Evolutionary conservation across 176 grass and related monocot genomes (phyloP).

Genomic region (Aegilops sharonensis): DNA sequence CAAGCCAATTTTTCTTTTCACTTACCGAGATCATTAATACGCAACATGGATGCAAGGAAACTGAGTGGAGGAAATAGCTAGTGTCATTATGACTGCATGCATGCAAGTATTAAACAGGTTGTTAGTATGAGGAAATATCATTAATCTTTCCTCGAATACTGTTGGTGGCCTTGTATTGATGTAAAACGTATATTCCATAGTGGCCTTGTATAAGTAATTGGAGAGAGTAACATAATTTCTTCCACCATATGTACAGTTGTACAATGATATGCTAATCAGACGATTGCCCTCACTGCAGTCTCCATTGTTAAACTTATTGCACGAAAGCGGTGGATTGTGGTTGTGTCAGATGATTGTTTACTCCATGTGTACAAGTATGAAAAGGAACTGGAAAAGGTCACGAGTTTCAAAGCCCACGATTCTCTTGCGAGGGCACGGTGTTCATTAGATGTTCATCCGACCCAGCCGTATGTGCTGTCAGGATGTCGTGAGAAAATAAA

Average conservation of each 20-base stretch:
- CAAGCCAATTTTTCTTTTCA: no score
- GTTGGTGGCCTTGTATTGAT: no score
- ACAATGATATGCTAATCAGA: neutral
- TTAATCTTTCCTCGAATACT: no score
- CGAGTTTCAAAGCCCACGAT: neutral
- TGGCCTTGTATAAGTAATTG: no score
- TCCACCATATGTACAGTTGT: neutral
- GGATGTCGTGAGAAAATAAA: rapidly evolving
- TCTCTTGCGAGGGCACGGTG: no score
- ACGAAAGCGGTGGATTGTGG: neutral
- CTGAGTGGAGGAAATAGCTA: no score
- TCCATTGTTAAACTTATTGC: neutral
- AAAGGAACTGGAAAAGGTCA: neutral
- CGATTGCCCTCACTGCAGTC: neutral
- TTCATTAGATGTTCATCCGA: neutral
- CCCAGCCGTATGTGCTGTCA: neutral
- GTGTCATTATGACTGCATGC: no score
- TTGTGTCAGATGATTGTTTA: rapidly evolving
- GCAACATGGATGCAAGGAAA: no score
- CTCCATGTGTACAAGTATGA: neutral
- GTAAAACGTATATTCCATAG: no score
- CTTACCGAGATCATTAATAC: no score
- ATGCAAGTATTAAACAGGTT: no score
- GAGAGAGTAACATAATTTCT: neutral
- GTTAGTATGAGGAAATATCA: no score